Conservation (phyloP, 2,329 filamentous ascomycete species). For the Parascedosporium putredinis region DNA sequence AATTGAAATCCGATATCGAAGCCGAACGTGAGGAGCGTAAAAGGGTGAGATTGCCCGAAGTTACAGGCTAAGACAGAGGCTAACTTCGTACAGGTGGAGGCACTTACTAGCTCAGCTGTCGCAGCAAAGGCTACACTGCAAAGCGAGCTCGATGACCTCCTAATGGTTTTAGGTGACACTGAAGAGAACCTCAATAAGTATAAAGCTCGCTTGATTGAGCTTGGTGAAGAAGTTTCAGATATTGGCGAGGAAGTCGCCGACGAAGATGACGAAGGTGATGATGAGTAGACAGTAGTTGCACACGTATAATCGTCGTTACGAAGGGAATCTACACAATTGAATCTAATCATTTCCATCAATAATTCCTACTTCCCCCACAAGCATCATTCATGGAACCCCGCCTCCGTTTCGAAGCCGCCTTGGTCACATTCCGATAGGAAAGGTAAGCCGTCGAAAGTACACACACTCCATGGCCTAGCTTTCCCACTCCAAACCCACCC, state of each 20-base stretch:
- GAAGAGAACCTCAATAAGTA: conserved; percentile 69
- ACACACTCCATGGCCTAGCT: too few relatives aligned
- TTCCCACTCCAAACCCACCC: too few relatives aligned
- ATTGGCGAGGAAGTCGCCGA: conserved; percentile 58
- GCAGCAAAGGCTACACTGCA: conserved; percentile 57
- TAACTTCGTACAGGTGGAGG: too few relatives aligned
- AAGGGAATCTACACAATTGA: neutral
- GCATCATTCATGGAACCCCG: too few relatives aligned
- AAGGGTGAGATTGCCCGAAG: conserved; percentile 14
- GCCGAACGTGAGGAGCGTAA: conserved; percentile 37
- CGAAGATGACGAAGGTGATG: conserved; percentile 34
- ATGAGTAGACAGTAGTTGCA: conserved; percentile 15
- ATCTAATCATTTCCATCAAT: neutral
- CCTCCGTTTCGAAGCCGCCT: too few relatives aligned
- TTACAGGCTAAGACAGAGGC: neutral
- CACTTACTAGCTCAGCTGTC: neutral
- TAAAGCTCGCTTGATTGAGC: conserved; percentile 57
- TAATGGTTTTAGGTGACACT: conserved; percentile 71
- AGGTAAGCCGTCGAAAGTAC: too few relatives aligned
- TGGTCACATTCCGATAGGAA: too few relatives aligned
- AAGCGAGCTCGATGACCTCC: conserved; percentile 66
- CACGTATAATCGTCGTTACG: too few relatives aligned
- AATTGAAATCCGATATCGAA: conserved; percentile 33
- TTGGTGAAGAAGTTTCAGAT: conserved; percentile 65
- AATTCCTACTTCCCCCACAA: too few relatives aligned